Evolutionary conservation across 108 stramenopile genomes (phyloP).

Genomic region (Craspedostauros australis): DNA sequence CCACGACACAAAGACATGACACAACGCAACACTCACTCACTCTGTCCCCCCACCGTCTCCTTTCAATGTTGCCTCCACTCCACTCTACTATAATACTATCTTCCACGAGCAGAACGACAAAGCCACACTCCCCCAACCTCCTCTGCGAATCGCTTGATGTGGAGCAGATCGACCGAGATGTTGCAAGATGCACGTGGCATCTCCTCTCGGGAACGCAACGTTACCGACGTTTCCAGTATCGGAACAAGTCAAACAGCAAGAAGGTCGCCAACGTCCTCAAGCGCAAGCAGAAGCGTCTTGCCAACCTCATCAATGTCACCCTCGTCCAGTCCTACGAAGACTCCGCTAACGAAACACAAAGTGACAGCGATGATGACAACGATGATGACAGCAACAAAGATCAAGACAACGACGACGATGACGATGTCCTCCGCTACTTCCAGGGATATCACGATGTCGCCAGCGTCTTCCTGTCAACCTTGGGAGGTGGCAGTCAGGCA

Average conservation of each 20-base stretch:
- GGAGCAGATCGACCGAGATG: conserved; percentile 70
- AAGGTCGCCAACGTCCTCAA: conserved; percentile 37
- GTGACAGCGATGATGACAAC: background rate
- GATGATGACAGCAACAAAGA: conserved; percentile 8
- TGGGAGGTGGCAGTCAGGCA: conserved; percentile 44
- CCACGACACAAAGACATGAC: too few relatives aligned
- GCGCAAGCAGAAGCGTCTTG: conserved; percentile 66
- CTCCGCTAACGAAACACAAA: background rate
- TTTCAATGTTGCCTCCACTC: too few relatives aligned
- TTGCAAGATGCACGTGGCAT: conserved; percentile 81
- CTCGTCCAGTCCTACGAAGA: conserved; percentile 46
- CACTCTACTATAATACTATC: too few relatives aligned
- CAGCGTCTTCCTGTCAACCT: conserved; percentile 57
- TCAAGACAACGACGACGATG: conserved; percentile 1
- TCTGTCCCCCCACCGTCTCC: too few relatives aligned
- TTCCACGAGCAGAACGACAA: too few relatives aligned
- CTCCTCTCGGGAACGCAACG: conserved; percentile 67
- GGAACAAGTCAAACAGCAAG: conserved; percentile 38
- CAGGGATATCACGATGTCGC: conserved; percentile 88
- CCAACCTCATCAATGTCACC: conserved; percentile 68
- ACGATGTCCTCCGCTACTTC: conserved; percentile 60
- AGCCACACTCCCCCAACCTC: background rate
- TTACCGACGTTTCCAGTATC: conserved; percentile 45
- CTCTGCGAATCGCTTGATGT: conserved; percentile 48
- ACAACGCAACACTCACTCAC: too few relatives aligned